Evolutionary conservation across 2,329 filamentous ascomycete species (phyloP).

Genomic region (Phoma sp.): DNA sequence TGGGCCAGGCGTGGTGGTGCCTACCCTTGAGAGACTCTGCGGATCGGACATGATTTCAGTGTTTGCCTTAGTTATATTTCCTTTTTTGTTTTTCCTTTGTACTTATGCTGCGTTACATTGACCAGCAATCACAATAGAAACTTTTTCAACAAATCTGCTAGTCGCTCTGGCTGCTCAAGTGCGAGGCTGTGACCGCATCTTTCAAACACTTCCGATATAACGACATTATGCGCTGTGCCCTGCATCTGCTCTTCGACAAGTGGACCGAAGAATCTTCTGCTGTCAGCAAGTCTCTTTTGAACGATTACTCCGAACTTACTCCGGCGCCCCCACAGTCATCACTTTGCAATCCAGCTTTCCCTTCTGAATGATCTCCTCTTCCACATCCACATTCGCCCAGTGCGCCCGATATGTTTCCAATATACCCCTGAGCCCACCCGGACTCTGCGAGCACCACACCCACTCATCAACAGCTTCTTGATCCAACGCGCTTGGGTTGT

Average conservation of each 20-base stretch:
- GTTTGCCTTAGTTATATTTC: too few relatives aligned
- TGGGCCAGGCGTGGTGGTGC: too few relatives aligned
- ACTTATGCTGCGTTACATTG: too few relatives aligned
- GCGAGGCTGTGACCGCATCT: slow-evolving; percentile 27
- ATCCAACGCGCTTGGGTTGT: slow-evolving; percentile 46
- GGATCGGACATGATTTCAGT: too few relatives aligned
- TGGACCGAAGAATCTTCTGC: slow-evolving; percentile 23
- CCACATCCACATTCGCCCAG: slow-evolving; percentile 30
- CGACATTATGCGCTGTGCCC: slow-evolving; percentile 37
- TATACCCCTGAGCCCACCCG: slow-evolving; percentile 25
- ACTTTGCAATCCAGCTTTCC: slow-evolving; percentile 26
- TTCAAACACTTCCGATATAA: slow-evolving; percentile 32
- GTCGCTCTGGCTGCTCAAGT: slow-evolving; percentile 26
- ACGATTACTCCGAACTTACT: slow-evolving; percentile 9
- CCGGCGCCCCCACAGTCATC: slow-evolving; percentile 29
- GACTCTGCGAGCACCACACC: slow-evolving; percentile 25
- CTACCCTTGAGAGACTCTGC: too few relatives aligned
- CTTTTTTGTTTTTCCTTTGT: too few relatives aligned
- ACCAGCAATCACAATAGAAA: slow-evolving; percentile 13
- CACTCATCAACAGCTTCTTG: slow-evolving; percentile 30
- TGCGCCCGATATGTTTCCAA: slow-evolving; percentile 29
- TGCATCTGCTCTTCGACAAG: slow-evolving; percentile 34
- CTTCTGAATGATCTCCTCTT: slow-evolving; percentile 24
- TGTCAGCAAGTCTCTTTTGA: not conserved
- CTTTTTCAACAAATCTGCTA: slow-evolving; percentile 22